Conservation (phyloP, 495 filamentous ascomycete species). For the Glarea lozoyensis region DNA sequence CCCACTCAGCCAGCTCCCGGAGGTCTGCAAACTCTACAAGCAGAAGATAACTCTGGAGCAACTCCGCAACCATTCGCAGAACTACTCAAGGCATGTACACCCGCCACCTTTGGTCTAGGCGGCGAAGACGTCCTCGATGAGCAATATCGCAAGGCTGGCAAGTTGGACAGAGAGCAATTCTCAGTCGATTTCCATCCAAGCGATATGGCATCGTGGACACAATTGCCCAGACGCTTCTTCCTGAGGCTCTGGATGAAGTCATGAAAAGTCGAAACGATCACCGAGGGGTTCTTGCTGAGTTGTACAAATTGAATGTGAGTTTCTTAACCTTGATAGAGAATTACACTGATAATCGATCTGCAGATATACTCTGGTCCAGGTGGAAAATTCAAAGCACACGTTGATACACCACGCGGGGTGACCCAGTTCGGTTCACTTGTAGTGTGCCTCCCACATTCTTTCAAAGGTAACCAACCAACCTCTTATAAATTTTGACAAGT, state of each 20-base stretch:
- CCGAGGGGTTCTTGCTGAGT: constrained; percentile 30
- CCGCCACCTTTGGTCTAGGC: constrained; percentile 38
- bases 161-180: constrained; percentile 37
- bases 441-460: constrained; percentile 37
- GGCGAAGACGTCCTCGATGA: constrained; percentile 39
- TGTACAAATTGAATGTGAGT: constrained; percentile 50
- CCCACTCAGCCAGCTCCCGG: neutral
- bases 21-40: neutral
- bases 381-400: constrained; percentile 42
- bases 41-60: neutral
- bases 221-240: constrained; percentile 38
- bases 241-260: constrained; percentile 11
- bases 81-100: constrained; percentile 18
- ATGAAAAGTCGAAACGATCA: neutral
- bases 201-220: constrained; percentile 40
- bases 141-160: constrained; percentile 39
- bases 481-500: neutral
- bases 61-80: neutral
- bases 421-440: constrained; percentile 48
- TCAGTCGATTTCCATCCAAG: constrained; percentile 42
- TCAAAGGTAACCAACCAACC: constrained; percentile 28
- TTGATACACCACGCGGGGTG: constrained; percentile 42
- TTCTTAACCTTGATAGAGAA: neutral
- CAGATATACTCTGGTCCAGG: constrained; percentile 43
- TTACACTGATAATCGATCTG: neutral